phyloP scores from a whole-genome alignment of 1,284 basidiomycete genomes.

The Cerioporus squamosus region DNA sequence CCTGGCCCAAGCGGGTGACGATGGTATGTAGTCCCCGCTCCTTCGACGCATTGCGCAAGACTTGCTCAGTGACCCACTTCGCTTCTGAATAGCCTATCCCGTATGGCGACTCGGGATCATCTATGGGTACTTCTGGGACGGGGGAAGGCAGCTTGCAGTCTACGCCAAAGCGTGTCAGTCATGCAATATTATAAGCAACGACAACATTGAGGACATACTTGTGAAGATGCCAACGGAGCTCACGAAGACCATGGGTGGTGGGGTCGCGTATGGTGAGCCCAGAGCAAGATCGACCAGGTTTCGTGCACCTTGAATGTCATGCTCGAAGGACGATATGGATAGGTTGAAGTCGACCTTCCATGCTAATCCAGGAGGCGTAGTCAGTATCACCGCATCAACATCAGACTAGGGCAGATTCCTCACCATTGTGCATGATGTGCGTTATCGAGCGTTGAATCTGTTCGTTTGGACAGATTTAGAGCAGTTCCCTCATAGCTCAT shows the following conservation, averaged over 20 bases:
- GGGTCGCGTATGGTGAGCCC: slow-evolving; percentile 21
- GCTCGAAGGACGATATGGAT: slow-evolving; percentile 26
- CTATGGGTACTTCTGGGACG: slow-evolving; percentile 17
- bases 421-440: slow-evolving; percentile 38
- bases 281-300: slow-evolving; percentile 33
- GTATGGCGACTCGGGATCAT: slow-evolving; percentile 32
- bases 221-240: slow-evolving; percentile 38
- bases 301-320: slow-evolving; percentile 24
- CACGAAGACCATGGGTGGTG: slow-evolving; percentile 34
- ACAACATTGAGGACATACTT: slow-evolving; percentile 7
- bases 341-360: slow-evolving; percentile 45
- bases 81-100: slow-evolving; percentile 44
- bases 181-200: background rate
- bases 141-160: slow-evolving; percentile 19
- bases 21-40: slow-evolving; percentile 32
- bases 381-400: no score
- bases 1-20: slow-evolving; percentile 47
- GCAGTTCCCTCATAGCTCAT: background rate
- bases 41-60: slow-evolving; percentile 25
- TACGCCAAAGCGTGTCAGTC: background rate
- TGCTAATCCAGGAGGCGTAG: slow-evolving; percentile 21
- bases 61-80: slow-evolving; percentile 46
- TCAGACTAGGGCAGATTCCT: background rate
- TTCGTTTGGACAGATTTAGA: background rate
- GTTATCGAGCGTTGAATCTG: slow-evolving; percentile 25